Percentiles rank a stretch among this genome's conserved stretches.
These are phyloP conservation scores for Mycena haematopus DNA, from an alignment of 768 basidiomycete genomes.

Conservation along the genomic window DNA sequence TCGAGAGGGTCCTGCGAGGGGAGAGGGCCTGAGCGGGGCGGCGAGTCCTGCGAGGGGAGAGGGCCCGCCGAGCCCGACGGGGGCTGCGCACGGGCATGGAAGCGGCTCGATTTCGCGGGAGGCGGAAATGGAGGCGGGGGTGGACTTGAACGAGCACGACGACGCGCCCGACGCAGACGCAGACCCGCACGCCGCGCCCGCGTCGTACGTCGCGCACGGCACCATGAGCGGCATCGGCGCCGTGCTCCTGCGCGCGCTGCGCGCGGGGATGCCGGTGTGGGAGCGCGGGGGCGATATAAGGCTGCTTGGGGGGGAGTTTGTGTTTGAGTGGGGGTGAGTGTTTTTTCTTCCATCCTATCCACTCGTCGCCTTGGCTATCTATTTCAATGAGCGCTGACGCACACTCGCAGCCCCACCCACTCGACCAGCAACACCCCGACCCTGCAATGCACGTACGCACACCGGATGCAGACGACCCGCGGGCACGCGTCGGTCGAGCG, in stretches of 20 bases:
- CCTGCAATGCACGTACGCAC: constrained; percentile 72
- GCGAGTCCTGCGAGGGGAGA: not conserved
- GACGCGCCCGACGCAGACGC: constrained; percentile 12
- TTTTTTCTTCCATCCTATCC: no score
- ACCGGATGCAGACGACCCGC: constrained; percentile 82
- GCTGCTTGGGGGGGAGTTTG: constrained; percentile 92
- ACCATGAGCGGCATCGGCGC: constrained; percentile 71
- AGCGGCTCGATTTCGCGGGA: not conserved
- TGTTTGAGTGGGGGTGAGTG: constrained; percentile 53
- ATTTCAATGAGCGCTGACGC: not conserved
- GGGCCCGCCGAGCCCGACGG: not conserved
- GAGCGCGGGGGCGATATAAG: constrained; percentile 76
- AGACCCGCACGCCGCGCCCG: constrained; percentile 22
- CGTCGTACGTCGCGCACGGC: constrained; percentile 71
- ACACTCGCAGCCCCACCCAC: not conserved
- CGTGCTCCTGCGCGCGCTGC: constrained; percentile 73
- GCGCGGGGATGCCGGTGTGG: constrained; percentile 82
- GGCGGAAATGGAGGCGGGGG: no score
- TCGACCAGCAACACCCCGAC: not conserved
- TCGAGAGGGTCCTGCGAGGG: not conserved
- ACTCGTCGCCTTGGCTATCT: no score
- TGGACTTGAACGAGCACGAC: no score
- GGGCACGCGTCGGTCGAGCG: constrained; percentile 77
- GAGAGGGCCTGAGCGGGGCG: not conserved
- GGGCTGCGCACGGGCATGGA: constrained; percentile 2